Evolutionary conservation across 257 asterid genomes (phyloP).

Genomic region (Scutellaria galericulata): DNA sequence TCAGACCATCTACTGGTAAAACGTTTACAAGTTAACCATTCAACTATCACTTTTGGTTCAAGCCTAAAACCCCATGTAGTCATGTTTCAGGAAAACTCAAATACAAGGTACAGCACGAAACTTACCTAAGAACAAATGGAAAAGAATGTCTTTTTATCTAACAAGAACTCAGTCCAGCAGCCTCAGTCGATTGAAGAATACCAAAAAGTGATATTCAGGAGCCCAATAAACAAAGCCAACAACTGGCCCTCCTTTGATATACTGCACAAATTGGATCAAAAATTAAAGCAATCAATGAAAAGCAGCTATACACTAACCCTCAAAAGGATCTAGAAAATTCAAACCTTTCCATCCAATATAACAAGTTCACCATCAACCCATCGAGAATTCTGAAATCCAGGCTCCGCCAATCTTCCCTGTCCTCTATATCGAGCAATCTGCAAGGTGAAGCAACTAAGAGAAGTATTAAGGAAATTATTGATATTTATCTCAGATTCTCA

Average conservation of each 20-base stretch:
- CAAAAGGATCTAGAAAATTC: conserved; percentile 21
- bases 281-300: conserved; percentile 25
- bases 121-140: conserved; percentile 47
- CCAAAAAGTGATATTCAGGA: conserved; percentile 85
- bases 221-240: conserved; percentile 96
- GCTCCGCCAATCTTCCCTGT: conserved; percentile 92
- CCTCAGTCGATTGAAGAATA: conserved; percentile 85
- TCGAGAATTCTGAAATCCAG: conserved; percentile 80
- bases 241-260: conserved; percentile 91
- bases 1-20: not conserved
- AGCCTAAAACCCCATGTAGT: conserved; percentile 1
- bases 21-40: not conserved
- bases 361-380: conserved; percentile 99
- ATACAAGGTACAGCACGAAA: conserved; percentile 12
- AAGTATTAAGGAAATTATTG: conserved; percentile 27
- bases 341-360: conserved; percentile 92
- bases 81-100: conserved; percentile 8
- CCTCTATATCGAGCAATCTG: conserved; percentile 97
- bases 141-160: conserved; percentile 38
- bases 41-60: conserved; percentile 5
- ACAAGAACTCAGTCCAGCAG: conserved; percentile 60
- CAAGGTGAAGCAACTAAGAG: conserved; percentile 27
- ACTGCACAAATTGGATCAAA: conserved; percentile 54
- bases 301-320: conserved; percentile 7
- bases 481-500: conserved; percentile 15